Conservation (phyloP, 139 green algal species). For the Coelastrella sp. region DNA sequence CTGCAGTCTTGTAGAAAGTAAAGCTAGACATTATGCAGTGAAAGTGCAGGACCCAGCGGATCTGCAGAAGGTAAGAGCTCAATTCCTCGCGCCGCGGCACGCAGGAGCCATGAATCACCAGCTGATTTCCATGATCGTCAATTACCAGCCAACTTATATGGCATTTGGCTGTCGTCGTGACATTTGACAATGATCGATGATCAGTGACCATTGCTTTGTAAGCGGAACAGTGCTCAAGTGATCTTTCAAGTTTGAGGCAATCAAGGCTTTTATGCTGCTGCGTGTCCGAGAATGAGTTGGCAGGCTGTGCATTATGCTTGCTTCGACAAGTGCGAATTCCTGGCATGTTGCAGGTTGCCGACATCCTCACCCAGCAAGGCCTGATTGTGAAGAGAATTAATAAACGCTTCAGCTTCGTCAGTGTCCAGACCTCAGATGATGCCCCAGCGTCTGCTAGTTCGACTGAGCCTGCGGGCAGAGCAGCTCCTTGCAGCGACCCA, state of each 20-base stretch:
- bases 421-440: neutral
- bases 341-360: slow-evolving; percentile 8
- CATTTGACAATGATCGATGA: no score
- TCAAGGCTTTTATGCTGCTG: no score
- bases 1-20: neutral
- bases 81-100: neutral
- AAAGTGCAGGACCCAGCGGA: neutral
- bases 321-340: neutral
- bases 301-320: neutral
- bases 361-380: slow-evolving; percentile 16
- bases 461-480: neutral
- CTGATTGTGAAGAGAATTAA: neutral
- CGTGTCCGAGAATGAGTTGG: no score
- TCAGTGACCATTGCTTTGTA: no score
- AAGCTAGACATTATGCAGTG: neutral
- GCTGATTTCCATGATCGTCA: no score
- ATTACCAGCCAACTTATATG: no score
- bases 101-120: neutral
- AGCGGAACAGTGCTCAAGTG: no score
- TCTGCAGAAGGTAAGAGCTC: neutral
- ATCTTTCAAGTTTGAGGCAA: no score
- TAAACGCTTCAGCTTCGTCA: slow-evolving; percentile 26
- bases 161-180: no score
- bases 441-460: neutral
- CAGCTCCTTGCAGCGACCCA: neutral